A percentile compares a stretch with the other conserved stretches of the same genome.
Evolutionary conservation across 2,329 filamentous ascomycete species (phyloP).

Genomic region (Fusarium odoratissimum): DNA sequence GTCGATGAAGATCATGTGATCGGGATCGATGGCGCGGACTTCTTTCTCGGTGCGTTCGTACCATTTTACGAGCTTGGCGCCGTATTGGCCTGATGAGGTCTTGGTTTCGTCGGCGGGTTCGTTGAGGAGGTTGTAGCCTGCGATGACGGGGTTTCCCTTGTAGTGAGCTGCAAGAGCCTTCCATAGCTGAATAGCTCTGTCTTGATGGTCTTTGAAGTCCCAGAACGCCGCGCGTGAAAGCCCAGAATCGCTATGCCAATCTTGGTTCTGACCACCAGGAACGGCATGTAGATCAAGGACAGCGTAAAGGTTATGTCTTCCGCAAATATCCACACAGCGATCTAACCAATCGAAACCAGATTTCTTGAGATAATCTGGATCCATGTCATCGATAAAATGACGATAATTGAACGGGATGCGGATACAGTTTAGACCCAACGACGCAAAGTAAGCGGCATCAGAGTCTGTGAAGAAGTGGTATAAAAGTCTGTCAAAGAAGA

Average conservation of each 20-base stretch:
- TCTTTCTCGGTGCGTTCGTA: slow-evolving; percentile 55
- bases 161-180: slow-evolving; percentile 56
- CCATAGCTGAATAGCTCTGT: slow-evolving; percentile 58
- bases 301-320: slow-evolving; percentile 55
- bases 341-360: slow-evolving; percentile 63
- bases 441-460: slow-evolving; percentile 69
- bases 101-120: slow-evolving; percentile 49
- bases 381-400: slow-evolving; percentile 65
- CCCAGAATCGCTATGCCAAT: slow-evolving; percentile 59
- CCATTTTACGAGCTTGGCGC: slow-evolving; percentile 51
- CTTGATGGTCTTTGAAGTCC: slow-evolving; percentile 60
- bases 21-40: slow-evolving; percentile 55
- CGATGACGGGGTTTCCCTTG: slow-evolving; percentile 55
- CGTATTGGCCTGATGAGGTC: slow-evolving; percentile 29
- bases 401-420: slow-evolving; percentile 71
- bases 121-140: slow-evolving; percentile 55
- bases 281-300: slow-evolving; percentile 59
- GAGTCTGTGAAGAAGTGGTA: slow-evolving; percentile 69
- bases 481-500: slow-evolving; percentile 68
- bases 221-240: slow-evolving; percentile 57
- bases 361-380: slow-evolving; percentile 59
- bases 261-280: slow-evolving; percentile 60
- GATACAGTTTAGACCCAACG: slow-evolving; percentile 67
- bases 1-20: slow-evolving; percentile 63
- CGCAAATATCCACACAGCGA: slow-evolving; percentile 59